A percentile compares a stretch with the other conserved stretches of the same genome.
Evolutionary conservation across 2,329 filamentous ascomycete genomes (phyloP).

Genomic region (Lasiodiplodia gonubiensis): DNA sequence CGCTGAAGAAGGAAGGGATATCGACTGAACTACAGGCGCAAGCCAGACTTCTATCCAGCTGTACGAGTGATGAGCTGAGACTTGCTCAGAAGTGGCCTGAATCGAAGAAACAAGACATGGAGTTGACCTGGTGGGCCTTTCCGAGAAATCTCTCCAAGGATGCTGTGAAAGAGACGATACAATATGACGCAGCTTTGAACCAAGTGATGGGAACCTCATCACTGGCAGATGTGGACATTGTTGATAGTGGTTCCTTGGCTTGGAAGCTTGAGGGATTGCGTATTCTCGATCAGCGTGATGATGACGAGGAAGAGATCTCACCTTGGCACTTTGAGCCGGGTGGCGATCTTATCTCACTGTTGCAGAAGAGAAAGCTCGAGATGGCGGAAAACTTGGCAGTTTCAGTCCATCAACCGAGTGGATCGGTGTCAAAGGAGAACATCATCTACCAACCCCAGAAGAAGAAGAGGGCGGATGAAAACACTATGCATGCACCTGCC

Average conservation of each 20-base stretch:
- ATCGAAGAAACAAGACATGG: slow-evolving; percentile 46
- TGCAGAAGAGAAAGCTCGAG: slow-evolving; percentile 49
- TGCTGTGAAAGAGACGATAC: slow-evolving; percentile 47
- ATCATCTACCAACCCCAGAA: neutral
- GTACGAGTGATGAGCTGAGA: slow-evolving; percentile 37
- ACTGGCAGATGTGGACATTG: slow-evolving; percentile 45
- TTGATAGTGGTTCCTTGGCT: slow-evolving; percentile 44
- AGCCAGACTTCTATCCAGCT: slow-evolving; percentile 5
- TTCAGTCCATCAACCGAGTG: neutral
- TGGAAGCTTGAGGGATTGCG: slow-evolving; percentile 58
- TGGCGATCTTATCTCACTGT: slow-evolving; percentile 44
- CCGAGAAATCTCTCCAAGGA: slow-evolving; percentile 46
- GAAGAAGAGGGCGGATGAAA: neutral
- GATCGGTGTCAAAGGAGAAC: neutral
- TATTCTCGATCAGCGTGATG: slow-evolving; percentile 48
- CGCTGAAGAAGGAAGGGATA: neutral
- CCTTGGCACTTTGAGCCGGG: slow-evolving; percentile 33
- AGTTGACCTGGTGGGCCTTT: slow-evolving; percentile 57
- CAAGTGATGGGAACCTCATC: slow-evolving; percentile 45
- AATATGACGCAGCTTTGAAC: slow-evolving; percentile 47
- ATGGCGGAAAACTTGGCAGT: slow-evolving; percentile 30
- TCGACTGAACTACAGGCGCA: slow-evolving; percentile 40
- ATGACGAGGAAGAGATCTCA: slow-evolving; percentile 45
- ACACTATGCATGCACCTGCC: accelerated
- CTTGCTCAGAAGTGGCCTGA: slow-evolving; percentile 49